A percentile compares a stretch with the other conserved stretches of the same genome.
phyloP scores from a whole-genome alignment of 2,329 filamentous ascomycete species.

The Coleophoma cylindrospora region DNA sequence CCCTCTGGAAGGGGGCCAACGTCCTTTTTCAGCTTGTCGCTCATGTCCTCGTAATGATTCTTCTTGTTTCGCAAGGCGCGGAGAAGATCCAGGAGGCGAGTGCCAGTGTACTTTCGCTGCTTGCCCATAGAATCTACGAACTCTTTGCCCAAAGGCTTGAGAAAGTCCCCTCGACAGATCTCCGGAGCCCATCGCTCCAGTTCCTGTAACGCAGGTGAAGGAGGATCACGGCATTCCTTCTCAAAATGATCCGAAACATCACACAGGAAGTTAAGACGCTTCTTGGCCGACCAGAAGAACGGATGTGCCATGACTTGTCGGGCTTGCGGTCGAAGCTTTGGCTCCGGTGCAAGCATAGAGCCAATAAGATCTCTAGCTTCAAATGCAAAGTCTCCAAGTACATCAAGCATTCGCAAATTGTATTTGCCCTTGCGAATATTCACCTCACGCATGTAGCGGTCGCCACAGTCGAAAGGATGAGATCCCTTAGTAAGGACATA shows the following conservation, averaged over 20 bases:
- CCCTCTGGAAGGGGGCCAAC: conserved; percentile 60
- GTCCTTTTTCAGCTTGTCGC: conserved; percentile 65
- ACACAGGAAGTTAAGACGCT: conserved; percentile 87
- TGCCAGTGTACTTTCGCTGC: conserved; percentile 90
- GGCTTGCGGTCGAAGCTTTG: conserved; percentile 62
- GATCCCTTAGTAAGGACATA: conserved; percentile 92
- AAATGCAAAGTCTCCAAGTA: conserved; percentile 75
- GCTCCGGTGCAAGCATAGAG: conserved; percentile 63
- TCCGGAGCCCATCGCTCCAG: conserved; percentile 48
- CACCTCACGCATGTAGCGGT: conserved; percentile 91
- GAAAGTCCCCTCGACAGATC: conserved; percentile 68
- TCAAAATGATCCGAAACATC: conserved; percentile 97
- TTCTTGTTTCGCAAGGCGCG: conserved; percentile 91
- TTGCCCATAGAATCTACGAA: conserved; percentile 90
- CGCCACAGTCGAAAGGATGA: conserved; percentile 92
- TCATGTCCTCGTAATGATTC: conserved; percentile 97
- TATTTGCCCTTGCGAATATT: conserved; percentile 92
- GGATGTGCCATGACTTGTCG: conserved; percentile 83
- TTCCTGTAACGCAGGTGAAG: conserved; percentile 59
- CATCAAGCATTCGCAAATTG: conserved; percentile 64
- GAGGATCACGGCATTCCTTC: conserved; percentile 80
- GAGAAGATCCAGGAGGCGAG: conserved; percentile 77
- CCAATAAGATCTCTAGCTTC: conserved; percentile 85
- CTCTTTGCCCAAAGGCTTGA: conserved; percentile 67
- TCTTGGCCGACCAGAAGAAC: conserved; percentile 93